Base-by-base conservation (phyloP, 208 protist species). In the Spongospora subterranea region DNA sequence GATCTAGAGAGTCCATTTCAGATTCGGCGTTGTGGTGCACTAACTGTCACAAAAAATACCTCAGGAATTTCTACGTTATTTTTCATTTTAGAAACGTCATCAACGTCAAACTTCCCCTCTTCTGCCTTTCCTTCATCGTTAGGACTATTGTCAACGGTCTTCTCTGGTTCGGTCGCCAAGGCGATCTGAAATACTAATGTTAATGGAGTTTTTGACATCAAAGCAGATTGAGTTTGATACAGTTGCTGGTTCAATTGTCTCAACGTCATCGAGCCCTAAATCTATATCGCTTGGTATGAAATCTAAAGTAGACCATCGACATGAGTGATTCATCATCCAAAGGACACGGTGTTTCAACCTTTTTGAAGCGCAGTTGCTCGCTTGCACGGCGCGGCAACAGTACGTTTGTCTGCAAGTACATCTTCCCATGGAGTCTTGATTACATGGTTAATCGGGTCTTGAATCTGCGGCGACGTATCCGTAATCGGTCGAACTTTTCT, bases 361-460 rank as follows among this genome's bases (percentile, higher is more conserved):
- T 82, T 82, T 43, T 82, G 71, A 35, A 82, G 71, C 6, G 35
- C n/a, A n/a, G 71, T 82, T 6, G 71, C 35, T 6, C 71, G 71
- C 35, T 82, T 82, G 71, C 71, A 82, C 17, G 71, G 71, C 13
- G 71, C 71, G 6, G 71, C 71, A 43, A 82, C 71, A n/a, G 71
- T 82, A 13, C 71, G 71, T n/a, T 82, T 82, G 71, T 82, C 71
- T 35, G 71, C 71, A 43, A 82, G 71, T 20, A 82, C 71, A 43
- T 82, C 71, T 43, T 82, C 71, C 71, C 71, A 82, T 35, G 71
- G 71, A 6, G 71, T 82, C n/a, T 82, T 82, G 71, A 82, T 82
- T 6, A 82, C n/a, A 43, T 82, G 71, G 71, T 82, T 82, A n/a
- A 82, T 82, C n/a, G 71, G 71, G 71, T 82, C 71, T n/a, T 82